phyloP scores from a whole-genome alignment of 106 monocot genomes.

The Dendrobium huoshanense region DNA sequence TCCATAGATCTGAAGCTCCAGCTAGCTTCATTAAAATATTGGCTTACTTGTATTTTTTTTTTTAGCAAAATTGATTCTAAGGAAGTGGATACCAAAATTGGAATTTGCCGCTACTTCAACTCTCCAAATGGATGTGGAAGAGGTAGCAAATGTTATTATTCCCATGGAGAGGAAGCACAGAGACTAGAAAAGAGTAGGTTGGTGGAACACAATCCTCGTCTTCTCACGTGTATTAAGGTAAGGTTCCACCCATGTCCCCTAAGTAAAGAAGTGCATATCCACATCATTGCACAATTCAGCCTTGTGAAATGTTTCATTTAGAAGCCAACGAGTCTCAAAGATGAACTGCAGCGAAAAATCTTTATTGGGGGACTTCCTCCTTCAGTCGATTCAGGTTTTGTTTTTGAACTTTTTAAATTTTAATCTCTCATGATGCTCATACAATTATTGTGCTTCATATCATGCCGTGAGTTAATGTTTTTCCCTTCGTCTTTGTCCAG shows the following conservation, averaged over 20 bases:
- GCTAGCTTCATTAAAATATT: not conserved
- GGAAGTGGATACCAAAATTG: not conserved
- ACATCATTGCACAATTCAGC: not conserved
- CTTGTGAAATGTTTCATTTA: not conserved
- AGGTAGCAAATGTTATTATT: constrained; percentile 21
- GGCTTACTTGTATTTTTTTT: not conserved
- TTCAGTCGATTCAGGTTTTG: constrained; percentile 26
- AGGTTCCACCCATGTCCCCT: not conserved
- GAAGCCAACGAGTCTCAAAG: not conserved
- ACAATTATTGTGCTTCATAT: not conserved
- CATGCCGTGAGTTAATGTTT: not conserved
- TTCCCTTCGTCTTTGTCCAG: constrained; percentile 3
- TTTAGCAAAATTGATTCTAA: not conserved
- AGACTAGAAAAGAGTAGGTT: not conserved
- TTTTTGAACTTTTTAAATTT: not conserved
- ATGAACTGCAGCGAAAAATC: constrained; percentile 15
- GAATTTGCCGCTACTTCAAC: constrained; percentile 17
- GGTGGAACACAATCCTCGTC: not conserved
- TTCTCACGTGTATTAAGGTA: constrained; percentile 1
- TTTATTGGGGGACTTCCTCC: constrained; percentile 32
- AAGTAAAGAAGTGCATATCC: not conserved
- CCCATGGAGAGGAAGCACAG: constrained; percentile 15
- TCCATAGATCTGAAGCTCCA: not conserved
- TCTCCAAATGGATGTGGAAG: constrained; percentile 22
- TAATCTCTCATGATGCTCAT: not conserved